Evolutionary conservation across 208 protist species (phyloP).

Genomic region (Acanthamoeba healyi): DNA sequence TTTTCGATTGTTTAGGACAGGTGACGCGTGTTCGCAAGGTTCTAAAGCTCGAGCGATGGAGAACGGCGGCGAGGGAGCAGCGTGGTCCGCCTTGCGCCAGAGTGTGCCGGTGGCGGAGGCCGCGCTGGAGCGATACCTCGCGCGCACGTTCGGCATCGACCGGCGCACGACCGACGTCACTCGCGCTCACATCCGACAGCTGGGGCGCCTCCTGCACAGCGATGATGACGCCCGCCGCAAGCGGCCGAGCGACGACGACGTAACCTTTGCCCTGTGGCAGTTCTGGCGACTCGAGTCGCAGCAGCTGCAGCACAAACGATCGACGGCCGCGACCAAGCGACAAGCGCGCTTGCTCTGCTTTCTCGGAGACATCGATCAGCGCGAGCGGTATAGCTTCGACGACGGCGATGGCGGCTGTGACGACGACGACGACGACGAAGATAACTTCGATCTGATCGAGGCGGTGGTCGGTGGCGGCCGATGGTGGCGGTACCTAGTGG

Average conservation of each 20-base stretch:
- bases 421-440: background rate
- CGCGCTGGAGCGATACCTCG: background rate
- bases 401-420: background rate
- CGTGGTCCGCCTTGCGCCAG: background rate
- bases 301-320: background rate
- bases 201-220: background rate
- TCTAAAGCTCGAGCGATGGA: background rate
- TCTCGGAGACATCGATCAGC: background rate
- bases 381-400: background rate
- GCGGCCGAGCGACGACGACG: background rate
- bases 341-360: slow-evolving; percentile 3
- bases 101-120: background rate
- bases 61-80: background rate
- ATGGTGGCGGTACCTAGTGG: background rate
- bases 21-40: too few relatives aligned
- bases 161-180: background rate
- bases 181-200: background rate
- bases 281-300: slow-evolving; percentile 11
- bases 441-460: background rate
- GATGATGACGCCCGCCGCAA: background rate
- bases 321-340: background rate
- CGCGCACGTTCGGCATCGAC: slow-evolving; percentile 16
- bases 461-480: background rate
- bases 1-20: too few relatives aligned
- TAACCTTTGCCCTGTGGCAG: background rate